A percentile compares a stretch with the other conserved stretches of the same genome.
These are phyloP conservation scores for Chaetomium fimeti DNA, from an alignment of 495 filamentous ascomycete species.

Conservation along the genomic window DNA sequence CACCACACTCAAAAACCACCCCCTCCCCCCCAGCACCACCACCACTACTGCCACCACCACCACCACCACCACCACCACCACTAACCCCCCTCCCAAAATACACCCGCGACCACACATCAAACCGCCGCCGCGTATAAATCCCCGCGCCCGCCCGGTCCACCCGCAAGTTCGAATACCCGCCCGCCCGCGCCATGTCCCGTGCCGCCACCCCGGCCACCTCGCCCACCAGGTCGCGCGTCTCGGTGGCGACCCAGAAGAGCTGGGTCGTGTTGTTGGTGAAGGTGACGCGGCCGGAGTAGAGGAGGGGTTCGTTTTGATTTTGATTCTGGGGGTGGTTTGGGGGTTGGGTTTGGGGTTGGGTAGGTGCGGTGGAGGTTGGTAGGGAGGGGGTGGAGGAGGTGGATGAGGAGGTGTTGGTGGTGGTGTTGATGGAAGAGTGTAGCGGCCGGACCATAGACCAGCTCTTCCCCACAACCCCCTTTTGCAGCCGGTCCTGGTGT, in stretches of 20 bases:
- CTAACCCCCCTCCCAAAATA: not conserved
- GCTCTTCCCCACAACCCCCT: conserved; percentile 9
- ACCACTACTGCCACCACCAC: not conserved
- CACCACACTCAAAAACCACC: conserved; percentile 12
- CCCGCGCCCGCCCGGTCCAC: conserved; percentile 12
- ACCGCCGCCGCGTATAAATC: conserved; percentile 22
- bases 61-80: no score
- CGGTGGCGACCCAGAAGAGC: conserved; percentile 14
- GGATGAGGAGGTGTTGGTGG: not conserved
- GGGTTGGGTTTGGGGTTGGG: no score
- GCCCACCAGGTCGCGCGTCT: conserved; percentile 4
- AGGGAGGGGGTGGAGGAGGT: not conserved
- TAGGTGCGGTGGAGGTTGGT: no score
- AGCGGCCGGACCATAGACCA: not conserved
- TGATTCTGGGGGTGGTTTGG: no score
- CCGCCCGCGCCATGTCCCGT: not conserved
- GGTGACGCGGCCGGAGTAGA: conserved; percentile 2
- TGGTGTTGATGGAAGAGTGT: not conserved
- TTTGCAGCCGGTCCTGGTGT: not conserved
- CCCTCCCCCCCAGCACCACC: not conserved
- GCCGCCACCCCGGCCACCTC: not conserved
- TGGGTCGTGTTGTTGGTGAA: conserved; percentile 4
- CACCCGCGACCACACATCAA: conserved; percentile 23
- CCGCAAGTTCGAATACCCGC: not conserved
- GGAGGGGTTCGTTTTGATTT: no score